Conservation (phyloP, 2,329 filamentous ascomycete genomes). For the Plenodomus lindquistii region DNA sequence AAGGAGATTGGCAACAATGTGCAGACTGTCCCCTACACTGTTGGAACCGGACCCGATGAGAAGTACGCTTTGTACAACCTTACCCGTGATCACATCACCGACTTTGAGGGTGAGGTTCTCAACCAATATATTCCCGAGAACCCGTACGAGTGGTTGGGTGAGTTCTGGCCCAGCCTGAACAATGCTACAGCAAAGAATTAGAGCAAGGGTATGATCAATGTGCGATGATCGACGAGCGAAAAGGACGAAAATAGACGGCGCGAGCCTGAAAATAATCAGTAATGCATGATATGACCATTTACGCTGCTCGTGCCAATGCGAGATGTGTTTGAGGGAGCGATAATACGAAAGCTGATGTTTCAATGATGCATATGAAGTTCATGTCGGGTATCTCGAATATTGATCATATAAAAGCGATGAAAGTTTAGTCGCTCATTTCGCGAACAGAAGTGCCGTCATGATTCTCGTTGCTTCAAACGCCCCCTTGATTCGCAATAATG, state of each 20-base stretch:
- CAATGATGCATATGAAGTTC: not conserved
- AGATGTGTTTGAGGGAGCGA: too few relatives aligned
- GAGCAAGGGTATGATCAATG: not conserved
- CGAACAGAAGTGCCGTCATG: conserved; percentile 62
- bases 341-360: not conserved
- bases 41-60: conserved; percentile 30
- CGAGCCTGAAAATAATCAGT: not conserved
- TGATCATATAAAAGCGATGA: not conserved
- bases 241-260: not conserved
- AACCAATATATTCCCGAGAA: conserved; percentile 23
- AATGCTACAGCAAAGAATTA: conserved; percentile 1
- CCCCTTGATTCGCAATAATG: conserved; percentile 60
- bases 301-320: not conserved
- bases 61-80: conserved; percentile 32
- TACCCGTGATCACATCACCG: conserved; percentile 26
- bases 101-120: conserved; percentile 20
- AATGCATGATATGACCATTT: not conserved
- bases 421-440: not conserved
- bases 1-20: conserved; percentile 34
- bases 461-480: conserved; percentile 62
- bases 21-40: conserved; percentile 29
- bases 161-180: conserved; percentile 21
- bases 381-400: not conserved
- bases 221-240: not conserved
- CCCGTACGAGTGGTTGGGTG: conserved; percentile 26